These are phyloP conservation scores for Quercus tomentella DNA, from an alignment of 331 rosid genomes.

Conservation along the genomic window DNA sequence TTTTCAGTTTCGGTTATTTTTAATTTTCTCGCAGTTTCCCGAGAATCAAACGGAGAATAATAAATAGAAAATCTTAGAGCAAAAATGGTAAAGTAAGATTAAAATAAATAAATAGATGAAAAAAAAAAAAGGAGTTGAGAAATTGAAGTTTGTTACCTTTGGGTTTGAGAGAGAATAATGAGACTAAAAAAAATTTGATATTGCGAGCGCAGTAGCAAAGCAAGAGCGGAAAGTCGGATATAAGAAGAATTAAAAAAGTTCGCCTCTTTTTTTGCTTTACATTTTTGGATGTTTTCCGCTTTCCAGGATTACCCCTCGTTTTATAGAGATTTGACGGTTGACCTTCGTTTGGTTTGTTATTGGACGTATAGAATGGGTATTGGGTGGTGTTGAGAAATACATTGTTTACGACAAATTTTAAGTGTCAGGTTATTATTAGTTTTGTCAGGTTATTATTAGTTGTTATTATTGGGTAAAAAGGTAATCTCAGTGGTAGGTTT, in stretches of 20 bases:
- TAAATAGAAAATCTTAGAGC: background rate
- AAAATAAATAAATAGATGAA: background rate
- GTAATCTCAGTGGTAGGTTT: fast-evolving
- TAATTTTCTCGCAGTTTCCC: slow-evolving; percentile 13
- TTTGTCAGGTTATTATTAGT: fast-evolving
- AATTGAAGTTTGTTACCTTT: background rate
- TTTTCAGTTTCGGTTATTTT: background rate
- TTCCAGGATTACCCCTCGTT: background rate
- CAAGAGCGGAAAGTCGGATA: too few species aligned
- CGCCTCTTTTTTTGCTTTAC: too few species aligned
- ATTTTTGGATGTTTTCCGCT: background rate
- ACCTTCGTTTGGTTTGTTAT: background rate
- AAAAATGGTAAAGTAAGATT: background rate
- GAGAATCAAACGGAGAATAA: slow-evolving; percentile 4
- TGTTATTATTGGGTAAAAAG: fast-evolving
- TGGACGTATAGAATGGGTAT: too few species aligned
- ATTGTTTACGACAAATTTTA: fast-evolving
- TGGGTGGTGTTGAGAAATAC: too few species aligned
- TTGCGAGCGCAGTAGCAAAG: background rate
- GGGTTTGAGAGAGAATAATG: too few species aligned
- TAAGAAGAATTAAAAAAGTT: too few species aligned
- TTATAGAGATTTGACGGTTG: background rate
- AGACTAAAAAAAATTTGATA: too few species aligned
- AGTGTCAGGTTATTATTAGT: fast-evolving
- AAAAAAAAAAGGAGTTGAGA: background rate